Conservation (phyloP, 2,329 filamentous ascomycete genomes). For the Diaporthe ampelina region DNA sequence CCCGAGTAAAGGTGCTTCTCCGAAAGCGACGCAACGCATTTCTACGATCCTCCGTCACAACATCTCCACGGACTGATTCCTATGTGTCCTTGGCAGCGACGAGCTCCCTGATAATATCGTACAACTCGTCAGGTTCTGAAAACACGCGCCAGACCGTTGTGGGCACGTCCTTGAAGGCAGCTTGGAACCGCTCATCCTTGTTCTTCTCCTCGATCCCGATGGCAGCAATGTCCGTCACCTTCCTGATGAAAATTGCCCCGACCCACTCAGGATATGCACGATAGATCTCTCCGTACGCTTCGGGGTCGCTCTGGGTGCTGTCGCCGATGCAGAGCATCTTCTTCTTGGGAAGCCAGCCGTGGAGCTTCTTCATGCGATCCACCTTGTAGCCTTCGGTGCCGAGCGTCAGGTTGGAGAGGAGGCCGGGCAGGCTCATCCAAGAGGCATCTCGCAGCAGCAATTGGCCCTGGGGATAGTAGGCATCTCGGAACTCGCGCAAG, state of each 20-base stretch:
- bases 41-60: neutral
- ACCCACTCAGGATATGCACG: constrained; percentile 82
- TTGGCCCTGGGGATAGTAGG: constrained; percentile 81
- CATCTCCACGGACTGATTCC: neutral
- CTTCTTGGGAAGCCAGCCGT: constrained; percentile 81
- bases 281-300: constrained; percentile 86
- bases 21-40: neutral
- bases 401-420: constrained; percentile 83
- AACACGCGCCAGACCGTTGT: constrained; percentile 84
- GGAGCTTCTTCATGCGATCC: constrained; percentile 82
- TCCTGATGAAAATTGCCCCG: constrained; percentile 86
- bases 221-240: constrained; percentile 80
- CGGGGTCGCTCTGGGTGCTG: constrained; percentile 91
- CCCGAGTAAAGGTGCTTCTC: constrained; percentile 6
- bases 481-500: constrained; percentile 79
- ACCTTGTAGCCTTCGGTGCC: constrained; percentile 91
- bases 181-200: constrained; percentile 81
- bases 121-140: constrained; percentile 79
- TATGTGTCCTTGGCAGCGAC: constrained; percentile 34
- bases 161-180: constrained; percentile 84
- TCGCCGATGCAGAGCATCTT: constrained; percentile 90
- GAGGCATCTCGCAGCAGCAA: constrained; percentile 87
- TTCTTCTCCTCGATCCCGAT: constrained; percentile 81
- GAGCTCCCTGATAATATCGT: constrained; percentile 53
- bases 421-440: constrained; percentile 86